Base-by-base conservation (phyloP, 495 filamentous ascomycete genomes). In the Staphylotrichum tortipilum region DNA sequence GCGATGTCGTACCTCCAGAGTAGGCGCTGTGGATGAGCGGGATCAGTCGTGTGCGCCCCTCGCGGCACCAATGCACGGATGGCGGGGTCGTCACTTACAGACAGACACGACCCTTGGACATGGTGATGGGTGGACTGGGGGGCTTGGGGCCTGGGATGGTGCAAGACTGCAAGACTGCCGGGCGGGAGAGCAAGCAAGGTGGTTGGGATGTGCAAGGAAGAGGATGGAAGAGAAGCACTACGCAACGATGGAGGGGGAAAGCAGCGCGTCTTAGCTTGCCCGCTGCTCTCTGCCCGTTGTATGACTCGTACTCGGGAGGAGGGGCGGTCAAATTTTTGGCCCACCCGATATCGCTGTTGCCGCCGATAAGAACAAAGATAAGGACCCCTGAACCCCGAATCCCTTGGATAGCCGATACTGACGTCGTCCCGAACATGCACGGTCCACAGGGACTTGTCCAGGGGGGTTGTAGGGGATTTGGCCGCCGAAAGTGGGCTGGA, bases 101-200 rank as follows among this genome's bases (percentile, higher is more conserved):
- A 64, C 69, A 72, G 52, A 72, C 69, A 38, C 69, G 69, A 45
- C 67, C 68, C 53, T 72, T 70, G 50, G 67, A 66, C 68, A 63
- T 63, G 48, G 41, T 59, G 49, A 46, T 17, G 23, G 44, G 29
- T 33, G 39, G n/a, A n/a, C n/a, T n/a, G n/a, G n/a, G 26, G 8
- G 18, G 17, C 34, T 47, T 26, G n/a, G 17, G 12, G 45, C 38
- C n/a, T 5, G 22, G 15, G 7, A 11, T 24, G 10, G 12, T 31
- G 30, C 21, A 31, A 45, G n/a, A n/a, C n/a, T n/a, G n/a, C n/a
- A n/a, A n/a, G n/a, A n/a, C n/a, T n/a, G n/a, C n/a, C n/a, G n/a
- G n/a, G n/a, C n/a, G n/a, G 8, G 12, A 11, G 33, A 17, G 22
- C 14, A 15, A 8, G 33, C 42, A 52, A 38, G 11, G 2, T 36